Conservation (phyloP, 2,329 filamentous ascomycete species). For the Penicillium psychrosexuale region DNA sequence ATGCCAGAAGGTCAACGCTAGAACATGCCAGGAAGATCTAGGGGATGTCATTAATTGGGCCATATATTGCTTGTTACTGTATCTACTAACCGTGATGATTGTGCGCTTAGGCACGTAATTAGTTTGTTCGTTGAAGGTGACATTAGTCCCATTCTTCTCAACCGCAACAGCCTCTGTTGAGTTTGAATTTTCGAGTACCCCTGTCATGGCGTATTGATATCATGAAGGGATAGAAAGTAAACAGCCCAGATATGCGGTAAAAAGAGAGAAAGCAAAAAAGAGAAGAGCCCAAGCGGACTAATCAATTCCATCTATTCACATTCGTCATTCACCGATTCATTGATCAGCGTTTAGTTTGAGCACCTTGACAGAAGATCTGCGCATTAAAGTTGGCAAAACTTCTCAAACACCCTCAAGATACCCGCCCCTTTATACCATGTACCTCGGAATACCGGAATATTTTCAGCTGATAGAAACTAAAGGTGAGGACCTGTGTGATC, state of each 20-base stretch:
- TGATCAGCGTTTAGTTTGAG: constrained; percentile 4
- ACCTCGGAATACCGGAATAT: neutral
- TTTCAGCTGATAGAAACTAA: neutral
- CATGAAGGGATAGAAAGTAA: neutral
- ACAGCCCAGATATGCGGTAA: neutral
- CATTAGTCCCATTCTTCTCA: constrained; percentile 10
- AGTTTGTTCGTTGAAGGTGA: constrained; percentile 54
- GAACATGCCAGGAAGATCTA: constrained; percentile 59
- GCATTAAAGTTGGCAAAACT: constrained; percentile 19
- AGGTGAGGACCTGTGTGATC: constrained; percentile 1
- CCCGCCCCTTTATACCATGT: constrained; percentile 1
- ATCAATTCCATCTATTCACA: neutral
- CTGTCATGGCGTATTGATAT: constrained; percentile 12
- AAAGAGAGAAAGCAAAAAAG: neutral
- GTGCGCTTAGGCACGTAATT: constrained; percentile 53
- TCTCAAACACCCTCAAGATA: constrained; percentile 35
- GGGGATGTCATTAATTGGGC: neutral
- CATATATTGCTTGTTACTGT: neutral
- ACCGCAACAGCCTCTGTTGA: neutral
- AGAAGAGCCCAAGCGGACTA: neutral
- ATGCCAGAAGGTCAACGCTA: constrained; percentile 53
- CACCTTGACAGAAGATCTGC: constrained; percentile 20
- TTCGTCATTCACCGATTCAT: neutral
- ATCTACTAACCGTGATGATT: constrained; percentile 50
- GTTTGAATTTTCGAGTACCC: constrained; percentile 12